Conservation (phyloP, 371 early-diverging fungal species). For the Syncephalastrum sp. region DNA sequence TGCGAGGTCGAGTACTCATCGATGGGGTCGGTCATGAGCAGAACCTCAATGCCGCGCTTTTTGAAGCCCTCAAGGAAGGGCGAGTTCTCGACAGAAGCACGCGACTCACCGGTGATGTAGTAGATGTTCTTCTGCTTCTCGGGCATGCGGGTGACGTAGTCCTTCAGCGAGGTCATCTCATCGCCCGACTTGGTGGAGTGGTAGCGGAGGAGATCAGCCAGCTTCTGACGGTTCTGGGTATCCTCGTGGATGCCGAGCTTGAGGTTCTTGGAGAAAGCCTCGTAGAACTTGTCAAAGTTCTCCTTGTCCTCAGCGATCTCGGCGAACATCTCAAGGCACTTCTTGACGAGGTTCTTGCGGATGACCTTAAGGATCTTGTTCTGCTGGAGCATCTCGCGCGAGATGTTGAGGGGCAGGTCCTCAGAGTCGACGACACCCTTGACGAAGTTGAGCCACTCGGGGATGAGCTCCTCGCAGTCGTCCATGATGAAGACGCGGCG, state of each 20-base stretch:
- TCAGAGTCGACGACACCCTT: slow-evolving; percentile 83
- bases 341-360: slow-evolving; percentile 80
- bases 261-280: slow-evolving; percentile 65
- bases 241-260: slow-evolving; percentile 83
- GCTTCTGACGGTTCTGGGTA: slow-evolving; percentile 58
- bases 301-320: slow-evolving; percentile 68
- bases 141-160: slow-evolving; percentile 80
- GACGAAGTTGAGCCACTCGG: slow-evolving; percentile 57
- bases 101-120: slow-evolving; percentile 98
- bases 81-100: slow-evolving; percentile 91
- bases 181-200: slow-evolving; percentile 67
- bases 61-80: slow-evolving; percentile 98
- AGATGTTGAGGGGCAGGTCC: slow-evolving; percentile 89
- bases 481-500: slow-evolving; percentile 89
- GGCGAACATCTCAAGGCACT: slow-evolving; percentile 78
- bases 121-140: slow-evolving; percentile 86
- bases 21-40: slow-evolving; percentile 95
- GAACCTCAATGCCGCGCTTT: slow-evolving; percentile 95
- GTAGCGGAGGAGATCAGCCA: slow-evolving; percentile 76
- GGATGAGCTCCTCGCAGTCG: slow-evolving; percentile 71
- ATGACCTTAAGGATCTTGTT: slow-evolving; percentile 74
- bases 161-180: slow-evolving; percentile 68
- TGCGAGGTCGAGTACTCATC: slow-evolving; percentile 97
- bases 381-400: slow-evolving; percentile 87
- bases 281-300: slow-evolving; percentile 72